These are phyloP conservation scores for Fusarium lyarnte DNA, from an alignment of 2,329 filamentous ascomycete genomes.

Conservation along the genomic window DNA sequence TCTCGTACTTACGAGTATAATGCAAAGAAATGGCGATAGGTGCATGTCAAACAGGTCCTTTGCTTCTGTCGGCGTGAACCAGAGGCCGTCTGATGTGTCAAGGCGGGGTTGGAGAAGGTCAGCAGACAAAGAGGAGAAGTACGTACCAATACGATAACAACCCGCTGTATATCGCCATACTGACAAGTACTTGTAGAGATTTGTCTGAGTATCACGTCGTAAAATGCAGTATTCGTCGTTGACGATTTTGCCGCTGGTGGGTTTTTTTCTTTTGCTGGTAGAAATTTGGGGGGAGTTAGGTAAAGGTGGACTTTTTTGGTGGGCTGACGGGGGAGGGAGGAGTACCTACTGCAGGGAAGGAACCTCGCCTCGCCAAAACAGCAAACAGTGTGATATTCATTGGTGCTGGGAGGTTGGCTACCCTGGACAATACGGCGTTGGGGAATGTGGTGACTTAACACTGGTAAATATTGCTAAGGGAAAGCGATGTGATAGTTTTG, in stretches of 20 bases:
- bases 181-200: neutral
- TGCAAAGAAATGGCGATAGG: neutral
- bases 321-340: constrained; percentile 19
- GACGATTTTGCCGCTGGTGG: neutral
- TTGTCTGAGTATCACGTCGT: neutral
- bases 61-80: constrained; percentile 13
- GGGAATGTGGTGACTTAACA: neutral
- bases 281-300: constrained; percentile 27
- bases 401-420: neutral
- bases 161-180: neutral
- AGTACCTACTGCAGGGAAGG: constrained; percentile 9
- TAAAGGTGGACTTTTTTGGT: constrained; percentile 23
- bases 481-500: neutral
- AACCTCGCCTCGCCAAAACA: constrained; percentile 19
- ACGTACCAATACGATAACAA: neutral
- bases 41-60: neutral
- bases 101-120: constrained; percentile 26
- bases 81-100: constrained; percentile 13
- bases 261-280: constrained; percentile 13
- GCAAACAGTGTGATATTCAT: neutral
- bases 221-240: neutral
- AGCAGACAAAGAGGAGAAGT: constrained; percentile 24
- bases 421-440: constrained; percentile 1
- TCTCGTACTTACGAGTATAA: neutral
- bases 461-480: neutral